Percentiles rank a stretch among this genome's conserved stretches.
phyloP scores from a whole-genome alignment of 306 rosid genomes.

The Pterocarpus santalinus region DNA sequence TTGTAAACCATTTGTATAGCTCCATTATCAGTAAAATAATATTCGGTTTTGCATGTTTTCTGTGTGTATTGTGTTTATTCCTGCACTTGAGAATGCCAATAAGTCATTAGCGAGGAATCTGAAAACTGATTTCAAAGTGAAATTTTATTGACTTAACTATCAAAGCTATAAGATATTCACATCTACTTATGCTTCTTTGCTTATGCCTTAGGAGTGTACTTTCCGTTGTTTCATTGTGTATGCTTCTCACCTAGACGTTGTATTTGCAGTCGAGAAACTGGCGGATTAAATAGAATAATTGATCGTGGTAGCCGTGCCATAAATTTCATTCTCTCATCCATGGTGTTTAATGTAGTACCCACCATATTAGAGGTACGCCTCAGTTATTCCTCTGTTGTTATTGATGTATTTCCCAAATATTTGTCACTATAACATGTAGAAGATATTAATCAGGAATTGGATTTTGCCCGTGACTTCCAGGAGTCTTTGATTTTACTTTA shows the following conservation, averaged over 20 bases:
- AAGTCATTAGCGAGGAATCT: not conserved
- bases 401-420: conserved; percentile 27
- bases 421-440: conserved; percentile 2
- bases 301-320: conserved; percentile 99
- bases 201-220: conserved; percentile 24
- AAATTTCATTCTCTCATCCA: conserved; percentile 91
- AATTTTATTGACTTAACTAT: conserved; percentile 4
- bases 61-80: conserved; percentile 5
- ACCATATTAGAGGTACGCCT: conserved; percentile 90
- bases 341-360: conserved; percentile 97
- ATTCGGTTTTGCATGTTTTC: not conserved
- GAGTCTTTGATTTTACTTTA: conserved; percentile 24
- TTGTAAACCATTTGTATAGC: too few relatives aligned
- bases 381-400: conserved; percentile 35
- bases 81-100: not conserved
- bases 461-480: conserved; percentile 23
- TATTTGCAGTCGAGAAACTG: conserved; percentile 92
- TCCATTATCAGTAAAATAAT: too few relatives aligned
- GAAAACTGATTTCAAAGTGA: not conserved
- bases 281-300: conserved; percentile 88
- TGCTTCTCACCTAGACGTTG: conserved; percentile 40
- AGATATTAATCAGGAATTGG: conserved; percentile 27
- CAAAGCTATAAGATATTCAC: conserved; percentile 3
- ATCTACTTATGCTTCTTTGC: not conserved
- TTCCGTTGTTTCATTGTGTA: conserved; percentile 30